Conservation (phyloP, 495 filamentous ascomycete genomes). For the Annulohypoxylon bovei region DNA sequence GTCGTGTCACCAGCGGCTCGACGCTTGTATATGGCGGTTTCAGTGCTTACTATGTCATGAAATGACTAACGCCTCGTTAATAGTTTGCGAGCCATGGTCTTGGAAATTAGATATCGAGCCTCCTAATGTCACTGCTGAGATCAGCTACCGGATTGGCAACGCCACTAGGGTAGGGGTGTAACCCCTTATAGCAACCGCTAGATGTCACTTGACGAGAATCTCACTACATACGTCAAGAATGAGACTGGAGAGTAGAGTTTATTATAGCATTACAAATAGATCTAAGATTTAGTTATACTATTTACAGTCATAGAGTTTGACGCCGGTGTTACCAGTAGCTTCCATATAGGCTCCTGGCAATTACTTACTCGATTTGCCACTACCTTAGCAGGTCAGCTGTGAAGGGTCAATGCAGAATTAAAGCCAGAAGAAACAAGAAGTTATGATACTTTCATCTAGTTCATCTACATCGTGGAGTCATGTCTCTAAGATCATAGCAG, state of each 20-base stretch:
- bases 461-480: not conserved
- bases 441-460: not conserved
- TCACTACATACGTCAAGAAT: not conserved
- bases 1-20: conserved; percentile 23
- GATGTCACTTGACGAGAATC: not conserved
- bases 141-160: conserved; percentile 18
- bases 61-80: not conserved
- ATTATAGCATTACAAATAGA: not conserved
- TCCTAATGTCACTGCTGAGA: conserved; percentile 16
- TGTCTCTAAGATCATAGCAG: not conserved
- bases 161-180: not conserved
- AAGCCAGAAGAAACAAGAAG: not conserved
- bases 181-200: not conserved
- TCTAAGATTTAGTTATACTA: not conserved
- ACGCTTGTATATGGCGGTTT: not conserved
- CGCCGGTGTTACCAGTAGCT: not conserved
- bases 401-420: not conserved
- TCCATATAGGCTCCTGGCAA: not conserved
- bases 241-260: not conserved
- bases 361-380: not conserved
- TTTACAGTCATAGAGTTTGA: conserved; percentile 1
- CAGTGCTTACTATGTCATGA: conserved; percentile 23
- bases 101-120: not conserved
- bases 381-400: not conserved
- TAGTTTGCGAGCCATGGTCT: not conserved